Conservation (phyloP, 345 rosid species). For the Acer saccharum region DNA sequence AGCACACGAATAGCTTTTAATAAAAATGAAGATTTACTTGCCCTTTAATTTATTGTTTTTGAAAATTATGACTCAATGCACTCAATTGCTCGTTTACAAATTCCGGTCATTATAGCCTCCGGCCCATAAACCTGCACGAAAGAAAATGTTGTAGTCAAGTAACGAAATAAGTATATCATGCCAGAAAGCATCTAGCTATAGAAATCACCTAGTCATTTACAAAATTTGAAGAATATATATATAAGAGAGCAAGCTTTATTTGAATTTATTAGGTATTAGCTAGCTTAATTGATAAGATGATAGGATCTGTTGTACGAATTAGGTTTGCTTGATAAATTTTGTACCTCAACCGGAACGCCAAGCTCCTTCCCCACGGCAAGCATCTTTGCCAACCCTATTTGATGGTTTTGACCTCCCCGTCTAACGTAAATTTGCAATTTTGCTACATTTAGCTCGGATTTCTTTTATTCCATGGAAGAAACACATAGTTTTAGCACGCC, state of each 20-base stretch:
- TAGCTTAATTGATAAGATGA: neutral
- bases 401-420: slow-evolving; percentile 92
- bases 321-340: neutral
- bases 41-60: no score
- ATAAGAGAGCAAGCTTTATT: neutral
- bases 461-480: slow-evolving; percentile 37
- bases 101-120: neutral
- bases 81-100: neutral
- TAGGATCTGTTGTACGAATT: neutral
- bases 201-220: neutral
- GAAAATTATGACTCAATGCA: neutral
- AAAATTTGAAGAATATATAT: no score
- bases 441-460: slow-evolving; percentile 76
- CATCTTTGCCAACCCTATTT: slow-evolving; percentile 82
- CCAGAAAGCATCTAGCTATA: neutral
- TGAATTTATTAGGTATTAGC: neutral
- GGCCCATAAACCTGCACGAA: neutral
- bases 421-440: slow-evolving; percentile 89
- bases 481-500: neutral
- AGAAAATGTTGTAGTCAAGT: neutral
- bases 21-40: no score
- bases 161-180: no score
- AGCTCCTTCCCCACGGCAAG: slow-evolving; percentile 75
- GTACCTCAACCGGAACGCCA: slow-evolving; percentile 82
- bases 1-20: no score